Percentiles rank a stretch among this genome's conserved stretches.
Evolutionary conservation across 2,329 filamentous ascomycete species (phyloP).

Genomic region (Curvularia verruculosa): DNA sequence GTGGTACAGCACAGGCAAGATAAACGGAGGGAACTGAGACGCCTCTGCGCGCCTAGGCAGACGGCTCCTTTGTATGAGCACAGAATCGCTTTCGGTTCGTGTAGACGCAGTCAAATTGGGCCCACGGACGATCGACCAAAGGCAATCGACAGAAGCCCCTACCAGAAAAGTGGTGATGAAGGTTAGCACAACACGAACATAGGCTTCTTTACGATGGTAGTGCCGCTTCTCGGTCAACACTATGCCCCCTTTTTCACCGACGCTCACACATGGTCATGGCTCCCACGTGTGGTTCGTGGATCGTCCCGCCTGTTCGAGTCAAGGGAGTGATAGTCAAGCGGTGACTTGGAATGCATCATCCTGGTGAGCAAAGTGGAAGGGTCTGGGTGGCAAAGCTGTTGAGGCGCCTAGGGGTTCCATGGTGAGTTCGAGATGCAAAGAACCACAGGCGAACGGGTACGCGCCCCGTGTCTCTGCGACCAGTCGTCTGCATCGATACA

Average conservation of each 20-base stretch:
- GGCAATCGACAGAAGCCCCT: neutral
- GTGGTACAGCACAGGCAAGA: neutral
- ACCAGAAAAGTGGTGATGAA: neutral
- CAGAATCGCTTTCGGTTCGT: neutral
- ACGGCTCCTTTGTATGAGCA: neutral
- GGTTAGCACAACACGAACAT: neutral
- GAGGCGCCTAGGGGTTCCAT: neutral
- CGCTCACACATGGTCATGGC: conserved; percentile 23
- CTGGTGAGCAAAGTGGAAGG: neutral
- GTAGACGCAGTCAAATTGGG: neutral
- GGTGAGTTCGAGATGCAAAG: neutral
- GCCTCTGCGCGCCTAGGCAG: neutral
- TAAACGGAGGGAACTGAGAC: neutral
- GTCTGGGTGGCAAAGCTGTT: neutral
- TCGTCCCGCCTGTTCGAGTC: conserved; percentile 18
- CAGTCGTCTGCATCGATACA: conserved; percentile 4
- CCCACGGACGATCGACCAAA: neutral
- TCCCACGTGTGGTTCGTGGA: conserved; percentile 25
- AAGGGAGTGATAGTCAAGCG: conserved; percentile 2
- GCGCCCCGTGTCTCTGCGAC: neutral
- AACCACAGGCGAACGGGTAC: neutral
- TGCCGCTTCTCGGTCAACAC: neutral
- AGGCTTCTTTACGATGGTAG: neutral
- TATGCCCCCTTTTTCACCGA: conserved; percentile 16
- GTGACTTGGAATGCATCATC: conserved; percentile 12